phyloP scores from a whole-genome alignment of 2,329 filamentous ascomycete genomes.

The Cladophialophora psammophila region DNA sequence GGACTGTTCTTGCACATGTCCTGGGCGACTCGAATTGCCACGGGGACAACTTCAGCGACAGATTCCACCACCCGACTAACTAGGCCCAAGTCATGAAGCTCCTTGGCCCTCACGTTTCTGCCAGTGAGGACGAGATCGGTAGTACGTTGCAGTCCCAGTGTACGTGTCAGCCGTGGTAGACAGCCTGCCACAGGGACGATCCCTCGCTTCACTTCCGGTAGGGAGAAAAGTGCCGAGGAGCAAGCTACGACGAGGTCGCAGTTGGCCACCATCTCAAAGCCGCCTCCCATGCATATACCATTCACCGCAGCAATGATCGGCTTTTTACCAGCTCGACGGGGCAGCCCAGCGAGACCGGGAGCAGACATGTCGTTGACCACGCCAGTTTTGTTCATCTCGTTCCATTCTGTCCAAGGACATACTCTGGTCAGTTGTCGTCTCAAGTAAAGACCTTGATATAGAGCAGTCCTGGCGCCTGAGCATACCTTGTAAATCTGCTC shows the following conservation, averaged over 20 bases:
- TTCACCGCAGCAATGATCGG: slow-evolving; percentile 79
- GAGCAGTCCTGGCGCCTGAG: slow-evolving; percentile 18
- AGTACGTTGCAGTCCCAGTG: slow-evolving; percentile 72
- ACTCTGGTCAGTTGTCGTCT: slow-evolving; percentile 7
- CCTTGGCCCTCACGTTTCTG: slow-evolving; percentile 62
- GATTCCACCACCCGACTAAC: slow-evolving; percentile 60
- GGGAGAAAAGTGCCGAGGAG: slow-evolving; percentile 64
- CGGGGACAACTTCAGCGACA: slow-evolving; percentile 23
- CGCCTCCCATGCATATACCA: slow-evolving; percentile 75
- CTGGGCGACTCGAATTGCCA: slow-evolving; percentile 66
- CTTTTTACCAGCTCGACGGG: slow-evolving; percentile 72
- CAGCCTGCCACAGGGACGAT: slow-evolving; percentile 75
- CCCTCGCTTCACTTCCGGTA: slow-evolving; percentile 75
- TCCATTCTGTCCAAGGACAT: slow-evolving; percentile 38
- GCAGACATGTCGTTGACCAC: slow-evolving; percentile 37
- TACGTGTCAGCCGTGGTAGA: slow-evolving; percentile 70
- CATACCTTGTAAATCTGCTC: slow-evolving; percentile 55
- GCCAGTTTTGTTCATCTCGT: slow-evolving; percentile 32
- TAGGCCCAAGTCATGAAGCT: slow-evolving; percentile 71
- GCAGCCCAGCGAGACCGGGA: slow-evolving; percentile 42
- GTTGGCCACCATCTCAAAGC: slow-evolving; percentile 77
- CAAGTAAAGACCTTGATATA: background rate
- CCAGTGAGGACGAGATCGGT: slow-evolving; percentile 74
- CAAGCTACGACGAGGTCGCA: slow-evolving; percentile 73
- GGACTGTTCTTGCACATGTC: slow-evolving; percentile 72